Evolutionary conservation across 441 rosid genomes (phyloP), one percentile per base, ranked within the genome.

Genomic region (Brassica hybrid): DNA sequence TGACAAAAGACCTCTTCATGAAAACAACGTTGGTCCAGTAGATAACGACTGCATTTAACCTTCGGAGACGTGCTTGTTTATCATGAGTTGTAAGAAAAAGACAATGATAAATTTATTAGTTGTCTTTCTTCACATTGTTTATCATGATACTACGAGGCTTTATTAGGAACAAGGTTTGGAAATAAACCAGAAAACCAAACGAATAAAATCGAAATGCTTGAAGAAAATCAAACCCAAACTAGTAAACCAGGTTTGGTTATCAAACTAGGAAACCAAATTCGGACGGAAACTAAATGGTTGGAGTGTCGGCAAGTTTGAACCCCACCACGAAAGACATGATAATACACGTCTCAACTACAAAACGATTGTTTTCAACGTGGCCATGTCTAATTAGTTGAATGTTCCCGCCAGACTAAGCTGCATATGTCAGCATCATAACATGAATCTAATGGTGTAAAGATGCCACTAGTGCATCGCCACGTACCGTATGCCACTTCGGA

Each of bases 251-350:
- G 6, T 61, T 62, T 30, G 4, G 0, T 61, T 6, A 60, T 25
- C 27, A 25, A 57, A 10, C 19, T 19, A 13, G 65, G 65, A 27
- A 61, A n/a, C 65, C 56, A 3, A 7, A 19, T 57, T 27, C 62
- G 30, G 62, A 27, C 38, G 18, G 41, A 61, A 61, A 21, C 34
- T 54, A 54, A 54, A 54, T 59, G 18, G 57, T 57, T 7, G 2
- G 4, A 69, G 76, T 77, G 80, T 77, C 80, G 80, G 68, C 72
- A 71, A 71, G 43, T 45, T 25, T 60, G 30, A 43, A 45, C n/a
- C 76, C 76, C 27, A 77, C 67, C 72, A 62, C 30, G 60, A 65
- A 43, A 64, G 11, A 41, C 67, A 57, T 7, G 72, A 71, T 65
- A 71, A 58, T 30, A 66, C 25, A 72, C 45, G 43, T 14, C 59